Conservation (phyloP, 2,329 filamentous ascomycete species). For the Colletotrichum lupini region DNA sequence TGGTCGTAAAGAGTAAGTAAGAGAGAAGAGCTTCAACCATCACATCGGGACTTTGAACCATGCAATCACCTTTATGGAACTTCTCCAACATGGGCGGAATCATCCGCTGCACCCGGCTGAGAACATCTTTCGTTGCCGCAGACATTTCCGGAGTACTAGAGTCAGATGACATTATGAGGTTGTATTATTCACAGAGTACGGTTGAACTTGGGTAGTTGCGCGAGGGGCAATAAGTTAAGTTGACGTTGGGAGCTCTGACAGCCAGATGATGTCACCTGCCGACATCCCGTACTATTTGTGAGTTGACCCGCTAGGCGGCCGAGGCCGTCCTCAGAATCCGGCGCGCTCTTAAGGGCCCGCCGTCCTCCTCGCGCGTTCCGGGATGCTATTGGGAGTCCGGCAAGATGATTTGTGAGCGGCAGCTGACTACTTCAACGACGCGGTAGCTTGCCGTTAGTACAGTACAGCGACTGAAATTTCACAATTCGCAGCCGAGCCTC, state of each 20-base stretch:
- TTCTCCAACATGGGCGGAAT: slow-evolving; percentile 94
- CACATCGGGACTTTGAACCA: not conserved
- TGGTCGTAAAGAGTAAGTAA: slow-evolving; percentile 47
- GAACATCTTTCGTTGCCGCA: slow-evolving; percentile 76
- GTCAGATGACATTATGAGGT: slow-evolving; percentile 31
- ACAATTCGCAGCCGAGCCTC: not conserved
- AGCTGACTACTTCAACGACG: not conserved
- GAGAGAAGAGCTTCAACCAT: not conserved
- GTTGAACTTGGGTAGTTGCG: not conserved
- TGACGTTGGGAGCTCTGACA: slow-evolving; percentile 24
- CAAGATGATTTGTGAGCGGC: not conserved
- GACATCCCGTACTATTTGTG: not conserved
- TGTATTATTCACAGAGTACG: not conserved
- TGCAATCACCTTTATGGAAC: slow-evolving; percentile 87
- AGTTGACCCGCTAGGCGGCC: not conserved
- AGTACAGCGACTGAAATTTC: not conserved
- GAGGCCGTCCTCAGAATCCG: no score
- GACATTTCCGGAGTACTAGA: slow-evolving; percentile 64
- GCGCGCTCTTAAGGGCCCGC: not conserved
- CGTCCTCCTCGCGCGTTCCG: not conserved
- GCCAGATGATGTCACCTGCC: slow-evolving; percentile 29
- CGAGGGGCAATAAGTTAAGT: not conserved
- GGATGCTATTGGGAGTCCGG: not conserved
- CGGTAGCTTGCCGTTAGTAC: not conserved
- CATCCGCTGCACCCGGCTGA: slow-evolving; percentile 87